A percentile compares a stretch with the other conserved stretches of the same genome.
phyloP scores from a whole-genome alignment of 2,329 filamentous ascomycete genomes.

The Westerdykella sp. region DNA sequence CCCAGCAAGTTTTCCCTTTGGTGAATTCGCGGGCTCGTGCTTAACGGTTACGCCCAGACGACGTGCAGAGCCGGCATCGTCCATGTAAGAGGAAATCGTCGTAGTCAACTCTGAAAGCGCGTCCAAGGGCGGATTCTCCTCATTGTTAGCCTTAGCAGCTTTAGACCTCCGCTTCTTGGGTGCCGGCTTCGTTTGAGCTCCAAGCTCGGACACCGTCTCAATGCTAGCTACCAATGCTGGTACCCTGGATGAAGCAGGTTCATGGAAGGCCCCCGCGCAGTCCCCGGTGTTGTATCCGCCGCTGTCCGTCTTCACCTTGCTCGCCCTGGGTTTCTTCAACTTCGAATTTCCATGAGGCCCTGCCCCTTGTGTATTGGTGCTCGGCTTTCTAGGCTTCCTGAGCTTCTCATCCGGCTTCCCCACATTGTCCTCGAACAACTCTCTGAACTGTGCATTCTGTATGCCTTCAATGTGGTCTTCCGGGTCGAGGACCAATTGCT shows the following conservation, averaged over 20 bases:
- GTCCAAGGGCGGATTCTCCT: too few relatives aligned
- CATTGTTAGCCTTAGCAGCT: too few relatives aligned
- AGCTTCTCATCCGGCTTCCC: not conserved
- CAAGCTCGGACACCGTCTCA: too few relatives aligned
- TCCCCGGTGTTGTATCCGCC: not conserved
- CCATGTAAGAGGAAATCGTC: constrained; percentile 20
- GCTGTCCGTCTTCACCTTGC: constrained; percentile 18
- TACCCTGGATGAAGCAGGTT: too few relatives aligned
- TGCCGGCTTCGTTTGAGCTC: too few relatives aligned
- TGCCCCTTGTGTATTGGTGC: constrained; percentile 6
- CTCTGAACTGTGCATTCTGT: constrained; percentile 5
- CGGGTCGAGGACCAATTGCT: constrained; percentile 18
- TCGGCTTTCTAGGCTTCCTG: constrained; percentile 16
- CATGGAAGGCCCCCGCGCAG: too few relatives aligned
- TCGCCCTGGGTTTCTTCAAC: constrained; percentile 19
- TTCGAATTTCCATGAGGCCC: constrained; percentile 9
- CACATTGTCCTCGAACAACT: not conserved
- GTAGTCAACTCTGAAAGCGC: not conserved
- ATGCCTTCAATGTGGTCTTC: constrained; percentile 8
- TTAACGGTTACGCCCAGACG: not conserved
- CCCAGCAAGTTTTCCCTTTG: constrained; percentile 19
- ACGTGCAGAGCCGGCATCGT: constrained; percentile 2
- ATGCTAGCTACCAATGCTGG: too few relatives aligned
- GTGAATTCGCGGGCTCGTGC: constrained; percentile 5
- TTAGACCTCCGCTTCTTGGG: too few relatives aligned